Percentiles rank a stretch among this genome's conserved stretches.
These are phyloP conservation scores for Trichosporon inkin DNA, from an alignment of 1,284 basidiomycete genomes.

Conservation along the genomic window DNA sequence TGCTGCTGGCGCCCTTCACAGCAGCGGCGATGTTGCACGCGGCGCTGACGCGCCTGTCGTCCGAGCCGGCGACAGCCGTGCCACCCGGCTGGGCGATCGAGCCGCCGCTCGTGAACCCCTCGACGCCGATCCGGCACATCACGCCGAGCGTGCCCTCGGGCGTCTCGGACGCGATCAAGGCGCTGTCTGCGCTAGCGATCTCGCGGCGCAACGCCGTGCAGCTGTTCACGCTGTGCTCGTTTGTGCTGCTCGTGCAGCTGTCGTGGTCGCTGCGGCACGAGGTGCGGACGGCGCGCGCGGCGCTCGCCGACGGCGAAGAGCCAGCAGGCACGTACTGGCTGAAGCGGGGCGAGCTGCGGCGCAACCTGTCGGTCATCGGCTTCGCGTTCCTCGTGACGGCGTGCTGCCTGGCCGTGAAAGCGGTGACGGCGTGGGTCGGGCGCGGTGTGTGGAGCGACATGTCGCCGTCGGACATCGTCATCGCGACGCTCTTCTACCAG, in stretches of 20 bases:
- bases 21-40: slow-evolving; percentile 59
- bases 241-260: slow-evolving; percentile 71
- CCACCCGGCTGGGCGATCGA: slow-evolving; percentile 73
- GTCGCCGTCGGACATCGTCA: slow-evolving; percentile 69
- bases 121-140: slow-evolving; percentile 39
- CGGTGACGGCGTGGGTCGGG: slow-evolving; percentile 40
- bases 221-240: slow-evolving; percentile 71
- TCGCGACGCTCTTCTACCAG: slow-evolving; percentile 80
- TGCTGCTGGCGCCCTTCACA: slow-evolving; percentile 72
- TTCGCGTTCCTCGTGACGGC: slow-evolving; percentile 48
- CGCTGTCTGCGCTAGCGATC: slow-evolving; percentile 62
- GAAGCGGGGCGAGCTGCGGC: slow-evolving; percentile 43
- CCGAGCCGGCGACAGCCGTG: slow-evolving; percentile 42
- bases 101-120: slow-evolving; percentile 54
- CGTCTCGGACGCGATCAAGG: slow-evolving; percentile 50
- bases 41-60: slow-evolving; percentile 53
- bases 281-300: slow-evolving; percentile 27
- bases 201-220: slow-evolving; percentile 72
- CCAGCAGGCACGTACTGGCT: slow-evolving; percentile 39
- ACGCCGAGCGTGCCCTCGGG: slow-evolving; percentile 31
- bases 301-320: neutral
- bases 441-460: slow-evolving; percentile 57
- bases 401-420: slow-evolving; percentile 45
- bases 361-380: slow-evolving; percentile 44
- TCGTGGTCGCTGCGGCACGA: slow-evolving; percentile 69